Evolutionary conservation across 495 filamentous ascomycete species (phyloP).

Genomic region (Filosporella fistucella): DNA sequence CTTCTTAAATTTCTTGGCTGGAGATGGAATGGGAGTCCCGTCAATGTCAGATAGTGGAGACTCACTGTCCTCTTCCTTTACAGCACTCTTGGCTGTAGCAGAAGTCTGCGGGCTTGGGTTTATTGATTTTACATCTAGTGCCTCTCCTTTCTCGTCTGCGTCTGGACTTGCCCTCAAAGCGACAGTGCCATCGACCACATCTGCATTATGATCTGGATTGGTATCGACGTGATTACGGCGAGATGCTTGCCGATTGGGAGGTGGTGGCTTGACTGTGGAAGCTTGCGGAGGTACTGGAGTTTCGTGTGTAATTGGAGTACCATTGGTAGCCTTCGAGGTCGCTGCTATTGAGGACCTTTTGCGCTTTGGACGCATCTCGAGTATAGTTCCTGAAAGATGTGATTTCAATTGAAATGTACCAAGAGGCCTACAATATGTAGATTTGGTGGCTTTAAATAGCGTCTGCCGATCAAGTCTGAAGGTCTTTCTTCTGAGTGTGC

Average conservation of each 20-base stretch:
- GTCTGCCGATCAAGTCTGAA: no score
- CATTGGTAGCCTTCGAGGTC: neutral
- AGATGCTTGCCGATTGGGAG: constrained; percentile 21
- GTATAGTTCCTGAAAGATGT: neutral
- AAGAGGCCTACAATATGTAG: no score
- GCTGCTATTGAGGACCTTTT: constrained; percentile 15
- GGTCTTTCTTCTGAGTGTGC: no score
- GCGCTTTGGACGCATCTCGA: constrained; percentile 17
- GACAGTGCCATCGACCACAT: constrained; percentile 36
- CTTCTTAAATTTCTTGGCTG: constrained; percentile 20
- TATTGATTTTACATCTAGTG: constrained; percentile 23
- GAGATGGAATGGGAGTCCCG: neutral
- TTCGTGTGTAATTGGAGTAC: constrained; percentile 11
- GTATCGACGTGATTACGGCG: constrained; percentile 21
- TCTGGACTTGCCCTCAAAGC: constrained; percentile 40
- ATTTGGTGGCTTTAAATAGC: no score
- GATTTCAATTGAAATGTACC: no score
- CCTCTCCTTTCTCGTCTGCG: constrained; percentile 31
- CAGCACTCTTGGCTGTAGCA: constrained; percentile 2
- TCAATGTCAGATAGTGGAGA: constrained; percentile 16
- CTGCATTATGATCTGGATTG: constrained; percentile 36
- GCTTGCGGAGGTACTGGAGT: constrained; percentile 17
- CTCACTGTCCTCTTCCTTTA: constrained; percentile 8
- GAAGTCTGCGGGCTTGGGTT: neutral
- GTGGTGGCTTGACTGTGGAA: constrained; percentile 22